These are phyloP conservation scores for Russula olivacea DNA, from an alignment of 768 basidiomycete species.

Conservation along the genomic window DNA sequence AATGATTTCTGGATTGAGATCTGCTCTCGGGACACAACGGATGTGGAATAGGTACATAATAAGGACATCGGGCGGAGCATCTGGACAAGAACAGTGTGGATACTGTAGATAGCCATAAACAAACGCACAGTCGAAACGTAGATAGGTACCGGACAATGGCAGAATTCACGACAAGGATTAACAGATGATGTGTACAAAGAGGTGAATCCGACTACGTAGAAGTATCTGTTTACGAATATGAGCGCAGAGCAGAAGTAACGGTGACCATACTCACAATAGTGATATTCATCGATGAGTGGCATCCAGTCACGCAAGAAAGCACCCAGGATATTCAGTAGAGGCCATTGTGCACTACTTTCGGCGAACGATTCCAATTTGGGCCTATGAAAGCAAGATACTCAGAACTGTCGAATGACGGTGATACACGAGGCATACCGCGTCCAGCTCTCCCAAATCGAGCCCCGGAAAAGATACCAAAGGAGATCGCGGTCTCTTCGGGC, in stretches of 20 bases:
- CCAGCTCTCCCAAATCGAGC: conserved; percentile 77
- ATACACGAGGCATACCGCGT: conserved; percentile 45
- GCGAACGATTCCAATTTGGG: conserved; percentile 69
- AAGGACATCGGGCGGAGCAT: background rate
- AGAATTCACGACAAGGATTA: conserved; percentile 9
- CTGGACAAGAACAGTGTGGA: background rate
- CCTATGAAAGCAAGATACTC: conserved; percentile 34
- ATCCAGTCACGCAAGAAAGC: conserved; percentile 79
- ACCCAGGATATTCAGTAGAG: conserved; percentile 62
- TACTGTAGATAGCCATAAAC: conserved; percentile 5
- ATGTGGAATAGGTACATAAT: conserved; percentile 3
- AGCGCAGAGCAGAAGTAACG: background rate
- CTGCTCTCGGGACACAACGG: background rate
- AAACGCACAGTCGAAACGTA: background rate
- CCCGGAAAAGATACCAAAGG: conserved; percentile 79
- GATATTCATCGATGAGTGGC: conserved; percentile 82
- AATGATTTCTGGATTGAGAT: background rate
- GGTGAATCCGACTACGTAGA: conserved; percentile 15
- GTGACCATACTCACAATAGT: conserved; percentile 66
- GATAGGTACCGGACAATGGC: background rate
- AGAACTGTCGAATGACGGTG: conserved; percentile 5
- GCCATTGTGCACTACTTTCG: conserved; percentile 47
- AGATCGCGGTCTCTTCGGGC: conserved; percentile 77
- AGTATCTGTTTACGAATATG: conserved; percentile 15
- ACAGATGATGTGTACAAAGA: background rate